phyloP scores from a whole-genome alignment of 768 basidiomycete species.

The Cubamyces lactineus region DNA sequence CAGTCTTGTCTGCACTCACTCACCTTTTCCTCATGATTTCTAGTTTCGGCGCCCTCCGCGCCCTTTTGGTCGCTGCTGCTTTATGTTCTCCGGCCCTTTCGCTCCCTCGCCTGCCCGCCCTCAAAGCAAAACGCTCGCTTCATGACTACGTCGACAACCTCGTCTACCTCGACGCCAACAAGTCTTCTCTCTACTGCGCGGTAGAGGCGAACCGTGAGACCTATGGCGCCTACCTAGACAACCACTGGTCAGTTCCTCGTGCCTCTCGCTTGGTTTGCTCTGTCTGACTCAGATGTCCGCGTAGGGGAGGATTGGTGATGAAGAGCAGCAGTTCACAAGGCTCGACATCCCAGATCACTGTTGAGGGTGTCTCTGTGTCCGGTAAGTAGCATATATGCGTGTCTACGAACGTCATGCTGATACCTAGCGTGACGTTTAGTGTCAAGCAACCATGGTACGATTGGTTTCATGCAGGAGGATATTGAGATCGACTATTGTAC shows the following conservation, averaged over 20 bases:
- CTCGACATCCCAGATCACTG: background rate
- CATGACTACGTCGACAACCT: conserved; percentile 18
- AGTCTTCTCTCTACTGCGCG: conserved; percentile 15
- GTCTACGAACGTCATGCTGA: background rate
- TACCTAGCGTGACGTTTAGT: background rate
- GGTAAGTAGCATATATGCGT: background rate
- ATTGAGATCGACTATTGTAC: conserved; percentile 17
- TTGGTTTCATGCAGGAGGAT: conserved; percentile 17
- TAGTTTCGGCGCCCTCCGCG: conserved; percentile 18
- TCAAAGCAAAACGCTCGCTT: conserved; percentile 2
- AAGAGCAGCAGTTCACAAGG: background rate
- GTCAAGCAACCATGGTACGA: conserved; percentile 2
- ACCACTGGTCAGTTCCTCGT: conserved; percentile 12
- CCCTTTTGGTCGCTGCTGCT: conserved; percentile 16
- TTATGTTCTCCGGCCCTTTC: conserved; percentile 18
- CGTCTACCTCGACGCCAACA: conserved; percentile 15
- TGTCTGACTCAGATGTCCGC: background rate
- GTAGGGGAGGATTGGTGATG: conserved; percentile 14
- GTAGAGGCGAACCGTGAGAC: conserved; percentile 5
- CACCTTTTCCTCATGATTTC: conserved; percentile 21
- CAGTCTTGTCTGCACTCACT: conserved; percentile 22
- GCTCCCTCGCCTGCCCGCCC: conserved; percentile 10
- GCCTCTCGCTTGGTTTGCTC: too few relatives aligned
- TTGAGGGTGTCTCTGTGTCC: background rate
- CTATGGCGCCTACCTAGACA: conserved; percentile 18